Evolutionary conservation across 495 filamentous ascomycete genomes (phyloP).

Genomic region (Neurospora sp.): DNA sequence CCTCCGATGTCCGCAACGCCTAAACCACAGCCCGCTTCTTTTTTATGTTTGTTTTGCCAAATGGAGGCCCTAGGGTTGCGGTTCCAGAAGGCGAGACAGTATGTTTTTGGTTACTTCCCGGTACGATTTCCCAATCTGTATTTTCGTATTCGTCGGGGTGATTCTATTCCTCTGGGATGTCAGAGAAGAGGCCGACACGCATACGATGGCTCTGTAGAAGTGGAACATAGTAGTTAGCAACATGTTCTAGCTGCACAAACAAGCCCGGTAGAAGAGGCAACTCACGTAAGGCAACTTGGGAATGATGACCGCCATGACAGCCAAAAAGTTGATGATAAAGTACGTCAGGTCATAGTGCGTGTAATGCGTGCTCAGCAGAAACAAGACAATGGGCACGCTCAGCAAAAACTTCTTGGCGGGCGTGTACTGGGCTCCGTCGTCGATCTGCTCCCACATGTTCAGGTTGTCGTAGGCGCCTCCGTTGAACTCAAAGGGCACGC

Average conservation of each 20-base stretch:
- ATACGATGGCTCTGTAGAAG: conserved; percentile 54
- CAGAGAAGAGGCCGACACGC: conserved; percentile 57
- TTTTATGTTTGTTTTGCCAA: not conserved
- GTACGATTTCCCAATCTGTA: not conserved
- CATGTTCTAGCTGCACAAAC: not conserved
- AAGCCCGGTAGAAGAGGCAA: conserved; percentile 6
- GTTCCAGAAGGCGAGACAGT: not conserved
- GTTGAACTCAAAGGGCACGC: conserved; percentile 98
- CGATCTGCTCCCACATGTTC: conserved; percentile 99
- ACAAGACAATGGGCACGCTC: conserved; percentile 85
- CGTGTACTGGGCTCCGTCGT: conserved; percentile 97
- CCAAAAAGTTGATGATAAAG: conserved; percentile 93
- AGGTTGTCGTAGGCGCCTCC: conserved; percentile 98
- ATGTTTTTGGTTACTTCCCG: not conserved
- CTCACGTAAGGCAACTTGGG: conserved; percentile 91
- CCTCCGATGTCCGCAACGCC: not conserved
- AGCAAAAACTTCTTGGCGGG: conserved; percentile 97
- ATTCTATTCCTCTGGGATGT: conserved; percentile 43
- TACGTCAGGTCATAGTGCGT: conserved; percentile 95
- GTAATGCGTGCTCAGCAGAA: conserved; percentile 95
- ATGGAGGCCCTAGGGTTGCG: not conserved
- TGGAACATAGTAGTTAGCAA: not conserved
- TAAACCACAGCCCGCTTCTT: not conserved
- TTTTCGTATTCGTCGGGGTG: conserved; percentile 10
- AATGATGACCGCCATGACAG: conserved; percentile 83